These are phyloP conservation scores for Knufia petricola DNA, from an alignment of 2,329 filamentous ascomycete genomes.

Conservation along the genomic window DNA sequence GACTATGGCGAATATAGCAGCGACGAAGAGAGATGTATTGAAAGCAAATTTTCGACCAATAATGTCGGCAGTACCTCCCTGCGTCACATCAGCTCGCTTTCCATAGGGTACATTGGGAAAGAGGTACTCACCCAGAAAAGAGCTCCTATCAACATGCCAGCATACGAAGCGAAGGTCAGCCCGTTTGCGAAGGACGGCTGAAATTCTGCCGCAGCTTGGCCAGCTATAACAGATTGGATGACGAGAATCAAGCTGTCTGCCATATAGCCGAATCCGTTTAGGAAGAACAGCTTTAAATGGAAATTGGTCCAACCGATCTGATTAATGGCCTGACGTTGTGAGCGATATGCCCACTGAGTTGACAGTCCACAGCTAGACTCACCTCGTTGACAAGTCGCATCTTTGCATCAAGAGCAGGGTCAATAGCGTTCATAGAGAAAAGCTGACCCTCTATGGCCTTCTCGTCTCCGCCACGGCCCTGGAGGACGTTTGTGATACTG, in stretches of 20 bases:
- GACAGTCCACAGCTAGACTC: not conserved
- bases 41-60: slow-evolving; percentile 61
- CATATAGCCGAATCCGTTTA: slow-evolving; percentile 51
- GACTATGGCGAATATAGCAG: slow-evolving; percentile 51
- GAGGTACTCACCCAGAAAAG: slow-evolving; percentile 66
- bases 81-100: not conserved
- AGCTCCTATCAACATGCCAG: slow-evolving; percentile 35
- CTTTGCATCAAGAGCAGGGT: slow-evolving; percentile 32
- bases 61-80: slow-evolving; percentile 45
- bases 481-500: not conserved
- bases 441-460: slow-evolving; percentile 16
- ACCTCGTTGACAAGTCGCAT: slow-evolving; percentile 31
- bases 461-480: not conserved
- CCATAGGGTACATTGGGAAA: not conserved
- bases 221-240: slow-evolving; percentile 18
- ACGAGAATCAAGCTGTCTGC: slow-evolving; percentile 30
- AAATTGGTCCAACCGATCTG: slow-evolving; percentile 53
- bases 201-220: slow-evolving; percentile 19
- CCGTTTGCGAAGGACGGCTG: slow-evolving; percentile 17
- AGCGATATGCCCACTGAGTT: not conserved
- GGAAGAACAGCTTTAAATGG: slow-evolving; percentile 51
- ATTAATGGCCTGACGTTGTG: slow-evolving; percentile 32
- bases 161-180: slow-evolving; percentile 33
- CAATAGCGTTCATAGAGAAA: slow-evolving; percentile 24
- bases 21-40: slow-evolving; percentile 56